These are phyloP conservation scores for Penicillium sp. DNA, from an alignment of 2,329 filamentous ascomycete genomes.

Conservation along the genomic window DNA sequence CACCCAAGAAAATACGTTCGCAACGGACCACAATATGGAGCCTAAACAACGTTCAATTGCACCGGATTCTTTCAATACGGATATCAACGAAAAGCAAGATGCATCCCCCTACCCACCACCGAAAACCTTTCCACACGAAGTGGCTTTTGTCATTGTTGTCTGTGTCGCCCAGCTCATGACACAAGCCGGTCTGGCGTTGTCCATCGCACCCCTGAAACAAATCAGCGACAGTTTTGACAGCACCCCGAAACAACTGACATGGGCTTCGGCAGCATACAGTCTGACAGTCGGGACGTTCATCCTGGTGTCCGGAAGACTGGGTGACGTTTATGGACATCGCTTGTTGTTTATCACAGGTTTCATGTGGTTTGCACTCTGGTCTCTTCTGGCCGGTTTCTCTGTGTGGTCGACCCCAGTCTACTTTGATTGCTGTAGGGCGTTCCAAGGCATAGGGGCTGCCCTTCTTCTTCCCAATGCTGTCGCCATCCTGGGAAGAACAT, in stretches of 20 bases:
- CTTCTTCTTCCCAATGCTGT: constrained; percentile 65
- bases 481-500: constrained; percentile 61
- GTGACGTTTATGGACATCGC: constrained; percentile 40
- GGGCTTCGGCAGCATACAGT: constrained; percentile 58
- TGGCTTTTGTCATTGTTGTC: constrained; percentile 31
- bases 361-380: constrained; percentile 40
- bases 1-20: background rate
- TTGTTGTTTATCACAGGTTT: constrained; percentile 38
- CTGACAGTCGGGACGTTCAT: constrained; percentile 43
- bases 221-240: constrained; percentile 50
- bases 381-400: constrained; percentile 36
- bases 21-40: background rate
- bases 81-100: constrained; percentile 11
- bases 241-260: constrained; percentile 49
- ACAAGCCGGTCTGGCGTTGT: constrained; percentile 48
- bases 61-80: background rate
- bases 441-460: constrained; percentile 61
- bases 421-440: constrained; percentile 54
- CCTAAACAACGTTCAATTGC: background rate
- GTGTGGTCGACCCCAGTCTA: constrained; percentile 43
- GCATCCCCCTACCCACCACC: constrained; percentile 1
- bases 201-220: constrained; percentile 48
- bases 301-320: constrained; percentile 36
- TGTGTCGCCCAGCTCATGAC: constrained; percentile 42
- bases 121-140: constrained; percentile 24